phyloP scores from a whole-genome alignment of 192 early-diverging fungal genomes.

The Linnemannia hyalina region DNA sequence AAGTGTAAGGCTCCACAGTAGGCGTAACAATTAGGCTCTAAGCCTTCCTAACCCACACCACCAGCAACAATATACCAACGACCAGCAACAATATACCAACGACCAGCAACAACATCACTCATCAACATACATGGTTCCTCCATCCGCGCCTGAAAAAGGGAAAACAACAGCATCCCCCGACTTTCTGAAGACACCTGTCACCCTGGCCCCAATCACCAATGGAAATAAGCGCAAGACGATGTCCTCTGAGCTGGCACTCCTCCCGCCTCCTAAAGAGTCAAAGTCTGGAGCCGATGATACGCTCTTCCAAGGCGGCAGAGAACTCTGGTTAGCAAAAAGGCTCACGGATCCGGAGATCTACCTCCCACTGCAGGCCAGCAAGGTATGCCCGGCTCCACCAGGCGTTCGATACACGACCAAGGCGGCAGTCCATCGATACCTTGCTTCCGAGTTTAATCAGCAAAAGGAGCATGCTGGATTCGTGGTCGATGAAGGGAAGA shows the following conservation, averaged over 20 bases:
- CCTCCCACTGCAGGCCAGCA: constrained; percentile 7
- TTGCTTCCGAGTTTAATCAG: constrained; percentile 20
- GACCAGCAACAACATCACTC: background rate
- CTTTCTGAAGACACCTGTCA: background rate
- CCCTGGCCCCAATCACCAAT: background rate
- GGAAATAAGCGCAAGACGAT: constrained; percentile 10
- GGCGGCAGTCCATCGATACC: constrained; percentile 11
- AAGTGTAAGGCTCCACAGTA: no score
- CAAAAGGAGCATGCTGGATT: constrained; percentile 18
- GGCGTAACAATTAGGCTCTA: background rate
- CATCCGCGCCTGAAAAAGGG: background rate
- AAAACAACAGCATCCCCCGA: background rate
- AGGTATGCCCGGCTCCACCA: background rate
- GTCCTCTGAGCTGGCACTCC: background rate
- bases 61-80: no score
- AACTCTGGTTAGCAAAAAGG: constrained; percentile 18
- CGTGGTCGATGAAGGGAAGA: constrained; percentile 9
- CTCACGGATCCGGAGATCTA: constrained; percentile 13
- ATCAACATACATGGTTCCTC: background rate
- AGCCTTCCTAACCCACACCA: background rate
- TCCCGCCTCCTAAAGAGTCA: background rate
- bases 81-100: background rate
- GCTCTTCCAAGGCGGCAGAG: constrained; percentile 16
- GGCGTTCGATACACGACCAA: background rate
- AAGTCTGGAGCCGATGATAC: background rate